Evolutionary conservation across 2,329 filamentous ascomycete genomes (phyloP), one percentile per base, ranked within the genome.

Genomic region (Lachnellula occidentalis): DNA sequence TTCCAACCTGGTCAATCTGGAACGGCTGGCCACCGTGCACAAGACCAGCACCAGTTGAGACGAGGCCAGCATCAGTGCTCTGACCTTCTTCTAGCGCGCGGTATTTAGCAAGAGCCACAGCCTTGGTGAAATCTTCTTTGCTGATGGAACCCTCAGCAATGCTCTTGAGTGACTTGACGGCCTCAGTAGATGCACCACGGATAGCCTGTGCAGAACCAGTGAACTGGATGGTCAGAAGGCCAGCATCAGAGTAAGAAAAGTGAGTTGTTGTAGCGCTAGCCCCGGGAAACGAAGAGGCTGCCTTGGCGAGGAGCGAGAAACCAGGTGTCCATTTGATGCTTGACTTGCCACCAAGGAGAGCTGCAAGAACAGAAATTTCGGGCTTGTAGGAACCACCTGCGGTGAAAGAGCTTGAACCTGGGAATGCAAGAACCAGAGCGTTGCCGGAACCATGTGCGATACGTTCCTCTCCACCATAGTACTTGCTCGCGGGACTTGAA

Each of bases 281-380:
- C 62, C 84, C 83, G 37, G 85, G 78, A 67, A 83, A 77, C 45
- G 80, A 78, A 58, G 85, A 78, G 54, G 85, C 81, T 58, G 86
- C 87, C 79, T 96, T 92, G 69, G 88, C 81, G 57, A 99, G 83
- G 58, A 96, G 80, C 56, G 89, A 92, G 81, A 96, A 97, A 66
- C 94, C 94, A 60, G 90, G 77, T 50, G 90, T 86, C 92, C 92
- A 99, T 80, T 97, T 99, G 79, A 97, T 91, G 73, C 78, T 87
- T 52, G 91, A 88, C 74, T 95, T 77, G 58, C 92, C 94, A 69
- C 94, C 94, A 50, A 99, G 87, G 19, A 99, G 85, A 61, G 91
- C 85, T 55, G 88, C 84, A 54, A 99, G 85, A 60, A 99, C 91
- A 60, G 87, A 82, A 61, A 90, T 82, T 75, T 96, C 92, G 53